Evolutionary conservation across 1,284 basidiomycete genomes (phyloP), one percentile per base, ranked within the genome.

Genomic region (Papiliotrema laurentii): DNA sequence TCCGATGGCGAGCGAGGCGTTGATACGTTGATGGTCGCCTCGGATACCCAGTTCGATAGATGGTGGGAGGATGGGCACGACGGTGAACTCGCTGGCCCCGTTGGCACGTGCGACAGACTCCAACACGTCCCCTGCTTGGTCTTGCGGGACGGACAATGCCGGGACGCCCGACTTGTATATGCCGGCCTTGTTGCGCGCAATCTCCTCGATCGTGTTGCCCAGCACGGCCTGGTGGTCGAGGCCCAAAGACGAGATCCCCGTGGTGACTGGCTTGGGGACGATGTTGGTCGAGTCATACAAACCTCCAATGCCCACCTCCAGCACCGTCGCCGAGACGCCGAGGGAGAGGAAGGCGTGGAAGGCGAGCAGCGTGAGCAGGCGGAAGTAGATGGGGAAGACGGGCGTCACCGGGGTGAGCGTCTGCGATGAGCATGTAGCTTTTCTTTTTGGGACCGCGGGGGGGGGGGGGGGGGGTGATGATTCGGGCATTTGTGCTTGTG

Each of bases 291-390:
- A 91, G 69, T 99, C 96, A 66, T 89, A 92, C 22, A 82, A 80
- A 19, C 96, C 96, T 16, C 96, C 96, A 19, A 99, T 87, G 14
- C 96, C 96, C 31, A 98, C 96, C 78, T 99, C 96, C 27, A 99
- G 80, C 38, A 99, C 82, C 0, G 93, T 92, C 4, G 90, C 92
- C 60, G 91, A 84, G 16, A 88, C 84, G 74, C 81, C 61, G 19
- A 59, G 45, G 10, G 82, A 79, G 38, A 91, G 76, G 75, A 98
- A 98, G 10, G 86, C 80, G 68, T 98, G 93, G 71, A 85, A 97
- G 0, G 93, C 91, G 63, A 98, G 78, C 7, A 97, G 78, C 1
- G 96, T 98, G 41, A 98, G 71, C 67, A 90, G 93, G 49, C 90
- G 83, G 74, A 99, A 99, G 76, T 98, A 98, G 60, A 85, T 84